Evolutionary conservation across 2,329 filamentous ascomycete genomes (phyloP), one percentile per base, ranked within the genome.

Genomic region (Magnaporthiopsis rhizophila): DNA sequence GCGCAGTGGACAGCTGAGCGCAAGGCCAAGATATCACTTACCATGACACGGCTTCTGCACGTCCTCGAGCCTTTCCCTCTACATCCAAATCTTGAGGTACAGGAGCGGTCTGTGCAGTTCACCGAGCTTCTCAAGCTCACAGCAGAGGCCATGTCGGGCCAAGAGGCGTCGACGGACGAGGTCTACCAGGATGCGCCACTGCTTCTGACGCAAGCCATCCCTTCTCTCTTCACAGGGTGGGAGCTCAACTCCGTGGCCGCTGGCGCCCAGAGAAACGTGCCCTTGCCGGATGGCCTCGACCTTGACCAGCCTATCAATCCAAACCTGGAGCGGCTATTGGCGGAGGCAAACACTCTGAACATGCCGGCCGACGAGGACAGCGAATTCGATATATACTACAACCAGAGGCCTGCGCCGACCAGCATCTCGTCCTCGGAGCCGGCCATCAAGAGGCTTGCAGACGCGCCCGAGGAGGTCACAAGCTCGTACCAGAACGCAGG

Each of bases 41-140:
- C 96, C 30, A 87, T 96, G 76, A 89, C 90, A 34, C 86, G 92
- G 2, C 86, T 97, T 8, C 85, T 96, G 26, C 86, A 95, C 73
- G 89, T 91, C 61, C 79, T 97, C 28, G 93, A 98, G 70, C 85
- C 88, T 0, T 76, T 98, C 21, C 86, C 88, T 0, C 81, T 88
- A 57, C 92, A 98, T 73, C 93, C 94, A 0, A 91, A 88, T 70
- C 81, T 99, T 1, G 95, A 99, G 73, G 92, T 99, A 3, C 95
- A 99, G 76, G 95, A 98, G 75, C 86, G 95, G 65, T 89, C 93
- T 3, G 93, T 97, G 1, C 93, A 97, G 72, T 96, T 97, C 70
- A 83, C 92, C 0, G 95, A 99, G 73, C 81, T 98, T 15, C 85
- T 98, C 71, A 92, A 92, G 65, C 81, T 99, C 59, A 92, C 91